Conservation (phyloP, 176 grass and related monocot species). For the Carex kokanica region DNA sequence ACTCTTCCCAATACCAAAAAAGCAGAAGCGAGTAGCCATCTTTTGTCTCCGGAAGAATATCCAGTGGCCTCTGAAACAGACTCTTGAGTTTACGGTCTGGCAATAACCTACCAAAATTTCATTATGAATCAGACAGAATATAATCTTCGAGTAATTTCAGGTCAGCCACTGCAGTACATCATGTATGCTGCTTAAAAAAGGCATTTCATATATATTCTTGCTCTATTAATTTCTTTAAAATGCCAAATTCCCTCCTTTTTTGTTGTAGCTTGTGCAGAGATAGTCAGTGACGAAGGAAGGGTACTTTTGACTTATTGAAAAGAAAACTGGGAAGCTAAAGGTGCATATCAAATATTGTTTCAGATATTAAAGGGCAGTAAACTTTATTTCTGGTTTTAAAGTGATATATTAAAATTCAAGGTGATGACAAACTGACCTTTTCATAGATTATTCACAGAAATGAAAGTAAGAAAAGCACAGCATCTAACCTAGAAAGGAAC, state of each 20-base stretch:
- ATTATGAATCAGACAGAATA: slow-evolving; percentile 26
- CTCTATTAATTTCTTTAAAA: background rate
- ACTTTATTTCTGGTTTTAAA: background rate
- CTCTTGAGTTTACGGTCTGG: slow-evolving; percentile 91
- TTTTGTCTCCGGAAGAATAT: slow-evolving; percentile 86
- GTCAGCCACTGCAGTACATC: background rate
- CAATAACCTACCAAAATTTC: slow-evolving; percentile 62
- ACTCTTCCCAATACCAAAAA: slow-evolving; percentile 98
- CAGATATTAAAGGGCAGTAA: background rate
- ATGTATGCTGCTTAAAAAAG: background rate
- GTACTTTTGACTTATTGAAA: background rate
- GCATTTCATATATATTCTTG: background rate
- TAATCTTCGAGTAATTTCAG: slow-evolving; percentile 17
- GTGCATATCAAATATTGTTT: background rate
- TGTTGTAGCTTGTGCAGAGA: background rate
- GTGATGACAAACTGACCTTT: background rate
- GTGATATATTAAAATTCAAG: background rate
- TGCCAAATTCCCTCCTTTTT: background rate
- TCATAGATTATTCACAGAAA: slow-evolving; percentile 11
- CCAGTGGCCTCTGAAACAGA: slow-evolving; percentile 74
- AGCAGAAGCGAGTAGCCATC: slow-evolving; percentile 92
- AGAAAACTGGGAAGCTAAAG: background rate
- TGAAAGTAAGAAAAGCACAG: background rate
- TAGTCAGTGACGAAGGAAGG: background rate
- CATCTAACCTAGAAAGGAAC: slow-evolving; percentile 71